These are phyloP conservation scores for Botrytis elliptica DNA, from an alignment of 2,329 filamentous ascomycete genomes.

Conservation along the genomic window DNA sequence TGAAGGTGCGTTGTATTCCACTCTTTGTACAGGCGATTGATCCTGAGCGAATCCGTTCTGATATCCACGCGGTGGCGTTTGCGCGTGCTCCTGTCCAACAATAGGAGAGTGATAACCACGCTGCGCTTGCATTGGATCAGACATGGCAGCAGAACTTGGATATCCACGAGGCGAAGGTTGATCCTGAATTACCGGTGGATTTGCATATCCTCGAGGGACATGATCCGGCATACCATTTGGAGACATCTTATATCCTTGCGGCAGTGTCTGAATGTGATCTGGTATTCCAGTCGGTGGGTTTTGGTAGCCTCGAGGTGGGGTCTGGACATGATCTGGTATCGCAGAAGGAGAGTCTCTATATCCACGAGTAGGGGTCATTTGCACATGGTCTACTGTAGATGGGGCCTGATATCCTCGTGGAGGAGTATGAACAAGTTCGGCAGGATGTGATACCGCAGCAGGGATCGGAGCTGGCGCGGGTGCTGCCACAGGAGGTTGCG, in stretches of 20 bases:
- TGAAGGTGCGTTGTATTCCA: slow-evolving; percentile 44
- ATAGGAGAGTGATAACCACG: slow-evolving; percentile 38
- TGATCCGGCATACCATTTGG: slow-evolving; percentile 47
- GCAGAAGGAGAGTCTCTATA: slow-evolving; percentile 40
- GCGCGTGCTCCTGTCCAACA: slow-evolving; percentile 38
- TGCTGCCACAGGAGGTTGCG: slow-evolving; percentile 46
- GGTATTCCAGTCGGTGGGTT: slow-evolving; percentile 42
- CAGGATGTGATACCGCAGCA: slow-evolving; percentile 45
- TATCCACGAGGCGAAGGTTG: slow-evolving; percentile 47
- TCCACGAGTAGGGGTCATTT: slow-evolving; percentile 50
- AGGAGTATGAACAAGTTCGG: slow-evolving; percentile 49
- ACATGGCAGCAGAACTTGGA: slow-evolving; percentile 38
- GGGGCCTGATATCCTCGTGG: slow-evolving; percentile 45
- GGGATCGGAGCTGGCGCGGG: slow-evolving; percentile 41
- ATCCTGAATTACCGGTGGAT: slow-evolving; percentile 44
- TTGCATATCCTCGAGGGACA: slow-evolving; percentile 45
- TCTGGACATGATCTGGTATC: slow-evolving; percentile 47
- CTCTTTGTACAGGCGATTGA: slow-evolving; percentile 53
- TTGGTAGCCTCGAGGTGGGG: slow-evolving; percentile 48
- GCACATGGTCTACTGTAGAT: slow-evolving; percentile 33
- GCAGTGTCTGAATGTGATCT: slow-evolving; percentile 48
- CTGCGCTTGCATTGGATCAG: slow-evolving; percentile 47
- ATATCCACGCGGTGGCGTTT: slow-evolving; percentile 51
- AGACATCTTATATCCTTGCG: slow-evolving; percentile 41
- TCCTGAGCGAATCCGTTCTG: slow-evolving; percentile 47